A percentile compares a stretch with the other conserved stretches of the same genome.
phyloP scores from a whole-genome alignment of 2,329 filamentous ascomycete species.

The Colletotrichum caudatum region DNA sequence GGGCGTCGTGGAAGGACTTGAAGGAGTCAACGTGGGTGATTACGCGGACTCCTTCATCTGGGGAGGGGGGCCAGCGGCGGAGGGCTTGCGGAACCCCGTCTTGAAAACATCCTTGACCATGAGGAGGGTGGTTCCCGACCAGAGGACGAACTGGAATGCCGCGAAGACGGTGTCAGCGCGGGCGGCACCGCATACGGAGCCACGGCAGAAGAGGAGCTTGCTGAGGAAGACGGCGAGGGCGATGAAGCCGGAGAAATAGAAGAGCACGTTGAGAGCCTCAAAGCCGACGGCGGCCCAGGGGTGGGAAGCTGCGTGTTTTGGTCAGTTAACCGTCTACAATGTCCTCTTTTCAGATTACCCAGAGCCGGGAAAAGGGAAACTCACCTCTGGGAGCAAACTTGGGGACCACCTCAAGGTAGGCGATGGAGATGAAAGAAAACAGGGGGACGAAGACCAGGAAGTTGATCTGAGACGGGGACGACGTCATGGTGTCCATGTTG shows the following conservation, averaged over 20 bases:
- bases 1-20: conserved; percentile 30
- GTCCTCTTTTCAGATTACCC: not conserved
- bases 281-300: conserved; percentile 62
- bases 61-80: conserved; percentile 44
- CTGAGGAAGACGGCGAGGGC: conserved; percentile 69
- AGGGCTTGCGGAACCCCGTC: conserved; percentile 51
- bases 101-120: conserved; percentile 62
- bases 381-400: conserved; percentile 58
- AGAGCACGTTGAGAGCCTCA: conserved; percentile 64
- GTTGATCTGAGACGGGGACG: conserved; percentile 68
- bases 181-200: conserved; percentile 67
- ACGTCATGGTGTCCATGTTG: conserved; percentile 64
- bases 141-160: conserved; percentile 65
- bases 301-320: conserved; percentile 54
- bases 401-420: conserved; percentile 64
- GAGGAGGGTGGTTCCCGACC: conserved; percentile 62
- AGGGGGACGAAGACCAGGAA: conserved; percentile 68
- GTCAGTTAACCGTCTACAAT: not conserved
- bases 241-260: conserved; percentile 72
- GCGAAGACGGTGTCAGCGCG: conserved; percentile 67
- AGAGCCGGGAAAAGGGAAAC: conserved; percentile 21
- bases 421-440: conserved; percentile 66
- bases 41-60: conserved; percentile 43
- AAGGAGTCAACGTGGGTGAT: conserved; percentile 28
- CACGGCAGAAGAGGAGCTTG: conserved; percentile 67